A percentile compares a stretch with the other conserved stretches of the same genome.
Conservation (phyloP, 2,329 filamentous ascomycete genomes). For the Curvularia verruculosa region DNA sequence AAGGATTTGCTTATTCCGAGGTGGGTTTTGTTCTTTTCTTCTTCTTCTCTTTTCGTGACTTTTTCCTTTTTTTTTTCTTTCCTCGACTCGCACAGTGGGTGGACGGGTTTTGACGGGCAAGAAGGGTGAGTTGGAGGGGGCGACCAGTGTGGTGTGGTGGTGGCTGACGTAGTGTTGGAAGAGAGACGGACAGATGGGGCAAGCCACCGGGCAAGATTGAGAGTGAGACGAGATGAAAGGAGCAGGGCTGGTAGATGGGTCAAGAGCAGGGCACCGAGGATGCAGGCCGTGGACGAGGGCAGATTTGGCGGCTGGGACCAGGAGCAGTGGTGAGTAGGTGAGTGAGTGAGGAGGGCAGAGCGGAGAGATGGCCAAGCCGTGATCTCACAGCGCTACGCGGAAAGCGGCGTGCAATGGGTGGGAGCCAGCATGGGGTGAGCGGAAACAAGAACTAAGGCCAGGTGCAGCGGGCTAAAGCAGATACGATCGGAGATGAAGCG, state of each 20-base stretch:
- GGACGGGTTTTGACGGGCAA: background rate
- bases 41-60: background rate
- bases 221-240: background rate
- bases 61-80: conserved; percentile 1
- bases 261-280: no score
- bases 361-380: conserved; percentile 35
- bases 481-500: conserved; percentile 51
- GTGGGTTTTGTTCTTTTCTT: background rate
- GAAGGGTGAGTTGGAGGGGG: background rate
- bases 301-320: conserved; percentile 29
- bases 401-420: conserved; percentile 28
- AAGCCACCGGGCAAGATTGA: background rate
- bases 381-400: conserved; percentile 34
- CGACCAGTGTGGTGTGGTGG: conserved; percentile 7
- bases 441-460: conserved; percentile 28
- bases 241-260: conserved; percentile 19
- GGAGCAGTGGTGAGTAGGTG: no score
- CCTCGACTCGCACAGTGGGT: background rate
- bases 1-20: background rate
- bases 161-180: conserved; percentile 36
- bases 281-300: no score
- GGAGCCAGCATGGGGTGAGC: conserved; percentile 36
- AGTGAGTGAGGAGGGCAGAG: no score
- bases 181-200: conserved; percentile 1
- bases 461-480: conserved; percentile 31